Base-by-base conservation (phyloP, 2,329 filamentous ascomycete genomes). In the Salinomyces thailandicus region DNA sequence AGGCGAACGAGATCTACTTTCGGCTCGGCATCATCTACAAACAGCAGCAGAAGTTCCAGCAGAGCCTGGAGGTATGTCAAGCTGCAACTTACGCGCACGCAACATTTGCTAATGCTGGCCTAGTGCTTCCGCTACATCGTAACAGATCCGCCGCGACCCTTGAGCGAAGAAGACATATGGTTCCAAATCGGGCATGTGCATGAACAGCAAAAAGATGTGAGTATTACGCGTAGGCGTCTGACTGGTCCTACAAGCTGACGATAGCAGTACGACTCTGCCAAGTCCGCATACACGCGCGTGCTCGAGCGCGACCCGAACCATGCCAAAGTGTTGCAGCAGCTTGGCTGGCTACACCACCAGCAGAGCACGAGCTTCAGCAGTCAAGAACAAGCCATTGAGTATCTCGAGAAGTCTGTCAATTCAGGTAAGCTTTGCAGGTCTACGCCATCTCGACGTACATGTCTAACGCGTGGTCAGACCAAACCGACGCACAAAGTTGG, bases 181-280 rank as follows among this genome's bases (percentile, higher is more conserved):
- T 98, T 98, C 68, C 91, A 98, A 62, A 96, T 98, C 55, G 91
- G 91, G 17, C 91, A 98, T 60, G 91, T 98, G 33, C 87, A 98
- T 54, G 91, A 98, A 59, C 91, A 96, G 55, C 89, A 96, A 62
- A 96, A 96, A 71, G 91, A 98, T 55, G 87, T 94, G 71, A 66
- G 85, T 72, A n/a, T n/a, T 5, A 15, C 13, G n/a, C 17, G 16
- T 13, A 7, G 29, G 5, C 24, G 13, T 11, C 15, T 28, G 18
- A 29, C 18, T n/a, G 11, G 17, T 29, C 13, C 30, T 32, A 26
- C 22, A 26, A 26, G 37, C 54, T 64, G 35, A 65, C 44, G 40
- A 48, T 27, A 15, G 17, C 34, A 94, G 86, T 95, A 93, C 55
- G 87, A 96, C 47, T 81, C 78, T 47, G 91, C 91, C 33, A 95